Evolutionary conservation across 805 yeast species (phyloP), one percentile per base, ranked within the genome.

Genomic region (Candida sphagnicola): DNA sequence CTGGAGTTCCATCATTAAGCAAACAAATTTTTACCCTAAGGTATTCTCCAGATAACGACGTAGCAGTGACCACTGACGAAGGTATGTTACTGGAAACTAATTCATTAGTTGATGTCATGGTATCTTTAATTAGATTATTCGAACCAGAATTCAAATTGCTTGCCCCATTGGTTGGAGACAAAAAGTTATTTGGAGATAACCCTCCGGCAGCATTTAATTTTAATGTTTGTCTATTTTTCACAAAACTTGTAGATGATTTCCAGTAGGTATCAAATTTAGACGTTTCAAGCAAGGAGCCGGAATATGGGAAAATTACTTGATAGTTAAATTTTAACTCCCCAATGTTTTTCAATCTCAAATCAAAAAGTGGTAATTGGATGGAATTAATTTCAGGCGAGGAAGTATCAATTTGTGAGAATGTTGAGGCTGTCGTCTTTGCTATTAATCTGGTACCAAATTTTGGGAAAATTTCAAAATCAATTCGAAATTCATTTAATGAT

Each of bases 241-340:
- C 62, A 35, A 77, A 77, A 32, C 82, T 75, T 0, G 96, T 85
- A 1, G 95, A 67, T 1, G 72, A 82, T 61, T 90, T 93, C 99
- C 99, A 91, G 62, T 91, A 91, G 0, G 98, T 91, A 54, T 90
- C 97, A 56, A 85, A 89, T 64, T 88, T 87, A 8, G 95, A 82
- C 31, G 95, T 84, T 59, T 90, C 97, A 42, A 91, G 65, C 4
- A 95, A 83, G 0, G 64, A 65, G 5, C 96, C 97, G 4, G 81
- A 71, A 56, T 83, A 93, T n/a, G 99, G 97, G 57, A 81, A 80
- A 36, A 91, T 86, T 2, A 91, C 77, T 51, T 87, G 90, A 61
- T 80, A 88, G 45, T 78, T 77, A 60, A 90, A 85, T 26, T 74
- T 73, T 31, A 91, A 61, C 42, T 82, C 84, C 11, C 99, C 99